Percentiles rank a stretch among this genome's conserved stretches.
phyloP scores from a whole-genome alignment of 257 asterid genomes.

The Nicotiana tomentosiformis region DNA sequence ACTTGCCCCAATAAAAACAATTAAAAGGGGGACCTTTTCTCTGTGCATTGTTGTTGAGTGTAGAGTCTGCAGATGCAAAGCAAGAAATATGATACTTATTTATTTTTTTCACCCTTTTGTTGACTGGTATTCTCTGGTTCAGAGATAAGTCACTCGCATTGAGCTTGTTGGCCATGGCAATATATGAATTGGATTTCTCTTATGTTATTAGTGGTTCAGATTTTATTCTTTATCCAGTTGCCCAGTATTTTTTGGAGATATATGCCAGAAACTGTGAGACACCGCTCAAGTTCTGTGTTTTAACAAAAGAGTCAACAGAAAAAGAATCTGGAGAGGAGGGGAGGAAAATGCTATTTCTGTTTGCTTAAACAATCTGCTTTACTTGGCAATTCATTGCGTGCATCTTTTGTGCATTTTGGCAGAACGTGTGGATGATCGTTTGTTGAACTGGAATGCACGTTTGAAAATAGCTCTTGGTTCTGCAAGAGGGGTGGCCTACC shows the following conservation, averaged over 20 bases:
- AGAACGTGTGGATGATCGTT: conserved; percentile 38
- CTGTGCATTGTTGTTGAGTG: not conserved
- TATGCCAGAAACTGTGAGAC: not conserved
- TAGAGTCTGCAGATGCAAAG: not conserved
- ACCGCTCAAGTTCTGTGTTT: not conserved
- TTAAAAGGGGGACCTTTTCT: not conserved
- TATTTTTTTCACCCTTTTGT: not conserved
- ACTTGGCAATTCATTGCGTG: not conserved
- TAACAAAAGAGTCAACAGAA: not conserved
- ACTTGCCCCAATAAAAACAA: not conserved
- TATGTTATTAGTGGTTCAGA: not conserved
- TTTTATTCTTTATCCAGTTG: not conserved
- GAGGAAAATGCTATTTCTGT: not conserved
- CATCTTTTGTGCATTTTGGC: conserved; percentile 10
- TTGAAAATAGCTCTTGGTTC: conserved; percentile 82
- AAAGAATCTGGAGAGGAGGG: not conserved
- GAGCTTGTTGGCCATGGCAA: not conserved
- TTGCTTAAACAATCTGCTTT: not conserved
- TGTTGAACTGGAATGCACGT: conserved; percentile 79
- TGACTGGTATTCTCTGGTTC: not conserved
- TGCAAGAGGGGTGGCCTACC: conserved; percentile 89
- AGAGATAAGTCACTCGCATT: not conserved
- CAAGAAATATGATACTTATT: not conserved
- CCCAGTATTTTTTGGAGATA: not conserved
- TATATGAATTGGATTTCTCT: not conserved